Evolutionary conservation across 257 asterid species (phyloP).

Genomic region (Petunia axillaris): DNA sequence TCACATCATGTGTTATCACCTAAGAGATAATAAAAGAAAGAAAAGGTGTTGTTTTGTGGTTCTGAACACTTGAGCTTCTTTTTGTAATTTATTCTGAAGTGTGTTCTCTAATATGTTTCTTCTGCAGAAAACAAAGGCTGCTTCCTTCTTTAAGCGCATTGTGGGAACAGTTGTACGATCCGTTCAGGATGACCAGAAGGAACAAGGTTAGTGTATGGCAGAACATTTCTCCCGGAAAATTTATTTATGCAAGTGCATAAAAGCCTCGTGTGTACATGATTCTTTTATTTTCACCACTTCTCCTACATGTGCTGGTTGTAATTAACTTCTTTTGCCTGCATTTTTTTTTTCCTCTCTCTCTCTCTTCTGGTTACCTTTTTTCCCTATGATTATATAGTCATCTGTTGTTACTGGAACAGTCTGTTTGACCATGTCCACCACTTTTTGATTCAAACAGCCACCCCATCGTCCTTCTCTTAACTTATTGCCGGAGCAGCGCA

Average conservation of each 20-base stretch:
- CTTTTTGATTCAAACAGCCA: neutral
- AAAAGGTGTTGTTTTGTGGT: neutral
- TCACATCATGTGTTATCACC: neutral
- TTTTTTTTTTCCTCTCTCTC: neutral
- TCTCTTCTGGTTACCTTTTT: neutral
- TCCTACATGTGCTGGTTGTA: constrained; percentile 3
- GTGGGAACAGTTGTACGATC: constrained; percentile 98
- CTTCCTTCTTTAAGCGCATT: constrained; percentile 80
- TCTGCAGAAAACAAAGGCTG: constrained; percentile 69
- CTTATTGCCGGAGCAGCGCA: neutral
- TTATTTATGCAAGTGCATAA: constrained; percentile 17
- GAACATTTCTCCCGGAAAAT: neutral
- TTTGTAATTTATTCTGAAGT: neutral
- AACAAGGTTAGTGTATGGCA: constrained; percentile 66
- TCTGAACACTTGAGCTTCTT: constrained; percentile 19
- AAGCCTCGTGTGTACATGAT: neutral
- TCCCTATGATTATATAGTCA: neutral
- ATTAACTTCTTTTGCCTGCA: neutral
- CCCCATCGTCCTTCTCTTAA: neutral
- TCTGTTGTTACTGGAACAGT: neutral
- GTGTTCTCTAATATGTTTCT: constrained; percentile 16
- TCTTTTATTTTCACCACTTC: neutral
- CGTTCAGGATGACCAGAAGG: constrained; percentile 94
- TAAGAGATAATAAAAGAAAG: constrained; percentile 14
- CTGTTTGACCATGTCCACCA: neutral